Evolutionary conservation across 2,329 filamentous ascomycete species (phyloP), one percentile per base, ranked within the genome.

Genomic region (Parastagonospora nodorum): DNA sequence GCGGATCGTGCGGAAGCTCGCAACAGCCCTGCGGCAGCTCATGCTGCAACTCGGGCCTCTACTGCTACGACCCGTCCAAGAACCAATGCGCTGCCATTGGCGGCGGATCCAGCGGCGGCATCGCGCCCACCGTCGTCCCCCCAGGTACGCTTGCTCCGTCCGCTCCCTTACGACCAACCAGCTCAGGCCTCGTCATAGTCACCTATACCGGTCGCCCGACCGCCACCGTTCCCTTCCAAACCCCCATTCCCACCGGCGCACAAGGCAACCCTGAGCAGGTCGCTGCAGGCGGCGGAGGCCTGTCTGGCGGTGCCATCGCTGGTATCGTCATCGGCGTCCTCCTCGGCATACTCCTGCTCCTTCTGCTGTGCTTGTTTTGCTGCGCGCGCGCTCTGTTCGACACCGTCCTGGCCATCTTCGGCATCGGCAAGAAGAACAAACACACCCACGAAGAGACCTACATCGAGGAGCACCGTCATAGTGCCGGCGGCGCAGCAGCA

Each of bases 301-400:
- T 92, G 46, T 89, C 86, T 63, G 82, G 80, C 37, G 89, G 88
- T 45, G 89, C 88, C 52, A 92, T 92, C 63, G 89, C 89, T 12
- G 89, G 89, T 53, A 92, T 92, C 64, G 89, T 92, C 58, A 86
- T 92, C 48, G 89, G 89, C 55, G 82, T 84, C 9, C 79, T 92
- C 42, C 81, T 82, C 11, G 89, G 87, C 55, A 78, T 91, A 31
- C 74, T 81, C 35, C 77, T 92, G 2, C 82, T 92, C 16, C 76
- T 87, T 4, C 80, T 89, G 7, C 75, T 92, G 65, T 91, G 88
- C 78, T 86, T 89, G 76, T 92, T 85, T 80, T 90, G 88, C 77
- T 85, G 77, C 61, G 68, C 78, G 36, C 66, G 68, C 45, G 69
- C 68, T 2, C 75, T 87, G 37, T 88, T 85, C 80, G 79, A 84